These are phyloP conservation scores for Prunus yedoensis DNA, from an alignment of 331 rosid species.

Conservation along the genomic window DNA sequence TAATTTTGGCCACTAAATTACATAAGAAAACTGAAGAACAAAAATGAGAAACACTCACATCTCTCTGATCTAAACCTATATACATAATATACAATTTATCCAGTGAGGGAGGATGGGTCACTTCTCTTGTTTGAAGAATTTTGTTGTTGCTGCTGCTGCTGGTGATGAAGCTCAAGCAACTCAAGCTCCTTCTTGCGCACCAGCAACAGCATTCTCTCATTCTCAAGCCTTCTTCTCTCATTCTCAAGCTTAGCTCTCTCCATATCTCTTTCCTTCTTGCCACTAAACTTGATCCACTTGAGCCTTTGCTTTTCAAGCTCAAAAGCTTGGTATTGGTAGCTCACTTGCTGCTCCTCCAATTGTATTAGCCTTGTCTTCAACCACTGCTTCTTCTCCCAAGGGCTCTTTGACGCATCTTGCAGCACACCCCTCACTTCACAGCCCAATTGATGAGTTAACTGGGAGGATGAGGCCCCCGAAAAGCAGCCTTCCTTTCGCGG, in stretches of 20 bases:
- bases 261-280: constrained; percentile 89
- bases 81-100: background rate
- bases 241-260: constrained; percentile 72
- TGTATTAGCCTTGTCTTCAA: constrained; percentile 47
- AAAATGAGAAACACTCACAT: background rate
- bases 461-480: constrained; percentile 19
- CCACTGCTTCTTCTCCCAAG: constrained; percentile 83
- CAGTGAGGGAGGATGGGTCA: constrained; percentile 33
- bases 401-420: constrained; percentile 58
- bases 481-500: constrained; percentile 35
- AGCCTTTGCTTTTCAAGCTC: constrained; percentile 82
- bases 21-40: background rate
- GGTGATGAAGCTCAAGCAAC: constrained; percentile 40
- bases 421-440: constrained; percentile 50
- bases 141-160: constrained; percentile 38
- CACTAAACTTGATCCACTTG: constrained; percentile 72
- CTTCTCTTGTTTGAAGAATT: constrained; percentile 47
- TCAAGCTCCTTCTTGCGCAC: constrained; percentile 69
- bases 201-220: constrained; percentile 66
- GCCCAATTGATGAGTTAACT: constrained; percentile 41
- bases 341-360: constrained; percentile 64
- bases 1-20: background rate
- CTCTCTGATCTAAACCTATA: background rate
- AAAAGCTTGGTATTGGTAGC: constrained; percentile 40
- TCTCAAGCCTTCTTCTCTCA: constrained; percentile 57